Conservation (phyloP, 768 basidiomycete species). For the Collybiopsis luxurians region DNA sequence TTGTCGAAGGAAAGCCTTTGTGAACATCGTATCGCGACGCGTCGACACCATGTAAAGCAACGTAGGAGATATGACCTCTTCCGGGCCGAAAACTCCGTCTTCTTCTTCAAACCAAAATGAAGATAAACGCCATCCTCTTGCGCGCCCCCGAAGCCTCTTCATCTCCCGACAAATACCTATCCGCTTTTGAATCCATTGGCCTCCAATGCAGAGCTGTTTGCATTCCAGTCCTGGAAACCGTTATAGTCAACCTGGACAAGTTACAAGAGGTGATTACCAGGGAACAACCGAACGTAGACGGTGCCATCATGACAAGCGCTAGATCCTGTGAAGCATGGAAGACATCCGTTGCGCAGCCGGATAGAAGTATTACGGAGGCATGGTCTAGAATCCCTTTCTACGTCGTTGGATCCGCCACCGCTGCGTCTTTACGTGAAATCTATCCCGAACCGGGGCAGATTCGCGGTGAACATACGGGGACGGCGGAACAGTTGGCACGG, state of each 20-base stretch:
- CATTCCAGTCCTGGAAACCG: constrained; percentile 73
- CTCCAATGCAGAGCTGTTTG: constrained; percentile 51
- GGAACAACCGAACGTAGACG: constrained; percentile 40
- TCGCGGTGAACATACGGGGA: constrained; percentile 55
- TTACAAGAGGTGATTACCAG: constrained; percentile 46
- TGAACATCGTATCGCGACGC: no score
- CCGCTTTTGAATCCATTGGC: constrained; percentile 34
- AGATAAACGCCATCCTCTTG: constrained; percentile 39
- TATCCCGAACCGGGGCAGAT: constrained; percentile 27
- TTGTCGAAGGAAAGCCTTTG: no score
- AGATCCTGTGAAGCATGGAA: constrained; percentile 75
- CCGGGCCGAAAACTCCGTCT: no score
- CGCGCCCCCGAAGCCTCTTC: constrained; percentile 33
- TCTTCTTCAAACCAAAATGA: no score
- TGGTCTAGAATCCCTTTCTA: constrained; percentile 64
- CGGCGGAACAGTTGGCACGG: constrained; percentile 59
- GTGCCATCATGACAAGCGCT: constrained; percentile 78
- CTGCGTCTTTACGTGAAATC: constrained; percentile 39
- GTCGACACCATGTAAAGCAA: no score
- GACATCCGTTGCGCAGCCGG: constrained; percentile 19
- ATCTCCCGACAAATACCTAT: constrained; percentile 57
- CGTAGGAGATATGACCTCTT: no score
- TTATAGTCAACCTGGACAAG: constrained; percentile 42
- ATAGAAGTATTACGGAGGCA: constrained; percentile 12
- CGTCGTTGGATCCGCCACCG: constrained; percentile 71